Conservation (phyloP, 2,329 filamentous ascomycete genomes). For the Fusarium oligoseptatum region DNA sequence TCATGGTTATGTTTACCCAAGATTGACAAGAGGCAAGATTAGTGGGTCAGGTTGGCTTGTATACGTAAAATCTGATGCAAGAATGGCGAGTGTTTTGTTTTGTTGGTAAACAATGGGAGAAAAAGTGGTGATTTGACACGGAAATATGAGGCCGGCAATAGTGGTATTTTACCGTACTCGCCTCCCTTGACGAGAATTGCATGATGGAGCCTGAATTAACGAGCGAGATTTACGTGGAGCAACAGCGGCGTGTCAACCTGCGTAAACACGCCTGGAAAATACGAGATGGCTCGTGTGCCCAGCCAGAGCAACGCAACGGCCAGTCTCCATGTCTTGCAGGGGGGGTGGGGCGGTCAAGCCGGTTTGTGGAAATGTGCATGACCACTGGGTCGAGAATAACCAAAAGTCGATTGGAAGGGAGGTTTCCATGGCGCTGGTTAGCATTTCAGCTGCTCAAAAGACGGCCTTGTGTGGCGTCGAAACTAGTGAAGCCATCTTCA, state of each 20-base stretch:
- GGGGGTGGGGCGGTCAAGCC: neutral
- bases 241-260: neutral
- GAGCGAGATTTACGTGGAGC: conserved; percentile 2
- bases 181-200: neutral
- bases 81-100: neutral
- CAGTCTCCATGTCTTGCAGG: neutral
- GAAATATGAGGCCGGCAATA: neutral
- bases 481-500: conserved; percentile 25
- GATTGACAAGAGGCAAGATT: conserved; percentile 11
- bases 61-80: neutral
- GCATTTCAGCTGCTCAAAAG: conserved; percentile 6
- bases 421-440: conserved; percentile 9
- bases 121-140: neutral
- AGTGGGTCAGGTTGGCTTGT: neutral
- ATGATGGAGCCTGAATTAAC: neutral
- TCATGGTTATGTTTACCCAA: conserved; percentile 4
- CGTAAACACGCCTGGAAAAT: neutral
- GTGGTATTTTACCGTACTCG: neutral
- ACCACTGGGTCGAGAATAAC: conserved; percentile 13
- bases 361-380: neutral
- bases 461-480: conserved; percentile 11
- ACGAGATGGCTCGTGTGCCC: conserved; percentile 2
- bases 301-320: too few species aligned
- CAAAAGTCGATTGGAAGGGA: conserved; percentile 4
- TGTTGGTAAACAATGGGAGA: neutral